Evolutionary conservation across 352 stramenopile genomes (phyloP).

Genomic region (Phytophthora europaea): DNA sequence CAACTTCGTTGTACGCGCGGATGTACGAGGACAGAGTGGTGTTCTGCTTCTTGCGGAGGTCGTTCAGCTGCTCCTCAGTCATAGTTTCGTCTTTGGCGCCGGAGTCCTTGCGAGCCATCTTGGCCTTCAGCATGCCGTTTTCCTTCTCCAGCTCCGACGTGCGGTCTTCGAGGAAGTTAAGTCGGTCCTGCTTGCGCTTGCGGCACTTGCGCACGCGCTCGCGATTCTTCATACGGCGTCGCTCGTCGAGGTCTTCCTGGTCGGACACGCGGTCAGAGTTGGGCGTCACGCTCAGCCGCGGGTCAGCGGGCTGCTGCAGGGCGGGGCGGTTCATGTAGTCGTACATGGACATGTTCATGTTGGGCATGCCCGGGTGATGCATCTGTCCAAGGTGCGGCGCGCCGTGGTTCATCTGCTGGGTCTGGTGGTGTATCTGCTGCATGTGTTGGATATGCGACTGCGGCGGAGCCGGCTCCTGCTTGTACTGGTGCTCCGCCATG

Average conservation of each 20-base stretch:
- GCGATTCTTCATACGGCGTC: constrained; percentile 90
- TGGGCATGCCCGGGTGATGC: constrained; percentile 54
- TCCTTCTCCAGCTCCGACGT: constrained; percentile 88
- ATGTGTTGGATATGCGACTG: constrained; percentile 53
- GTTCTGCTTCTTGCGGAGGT: constrained; percentile 86
- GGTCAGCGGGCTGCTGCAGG: constrained; percentile 57
- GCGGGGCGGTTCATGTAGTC: constrained; percentile 85
- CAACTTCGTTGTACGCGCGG: constrained; percentile 75
- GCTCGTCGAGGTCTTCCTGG: constrained; percentile 86
- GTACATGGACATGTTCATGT: constrained; percentile 88
- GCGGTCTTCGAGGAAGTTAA: constrained; percentile 90
- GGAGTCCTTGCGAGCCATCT: constrained; percentile 69
- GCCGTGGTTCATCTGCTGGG: constrained; percentile 62
- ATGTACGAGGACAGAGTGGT: constrained; percentile 78
- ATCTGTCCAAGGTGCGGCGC: constrained; percentile 47
- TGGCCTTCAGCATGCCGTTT: constrained; percentile 77
- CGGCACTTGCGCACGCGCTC: constrained; percentile 91
- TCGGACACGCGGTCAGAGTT: constrained; percentile 77
- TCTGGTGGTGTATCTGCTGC: constrained; percentile 64
- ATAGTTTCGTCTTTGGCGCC: constrained; percentile 54
- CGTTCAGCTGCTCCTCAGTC: constrained; percentile 71
- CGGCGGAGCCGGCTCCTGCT: constrained; percentile 42
- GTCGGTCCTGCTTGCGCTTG: constrained; percentile 89
- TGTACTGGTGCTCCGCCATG: constrained; percentile 50
- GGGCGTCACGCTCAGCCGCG: constrained; percentile 62